A percentile compares a stretch with the other conserved stretches of the same genome.
These are phyloP conservation scores for Thuja plicata DNA, from an alignment of 83 land plant genomes.

Conservation along the genomic window DNA sequence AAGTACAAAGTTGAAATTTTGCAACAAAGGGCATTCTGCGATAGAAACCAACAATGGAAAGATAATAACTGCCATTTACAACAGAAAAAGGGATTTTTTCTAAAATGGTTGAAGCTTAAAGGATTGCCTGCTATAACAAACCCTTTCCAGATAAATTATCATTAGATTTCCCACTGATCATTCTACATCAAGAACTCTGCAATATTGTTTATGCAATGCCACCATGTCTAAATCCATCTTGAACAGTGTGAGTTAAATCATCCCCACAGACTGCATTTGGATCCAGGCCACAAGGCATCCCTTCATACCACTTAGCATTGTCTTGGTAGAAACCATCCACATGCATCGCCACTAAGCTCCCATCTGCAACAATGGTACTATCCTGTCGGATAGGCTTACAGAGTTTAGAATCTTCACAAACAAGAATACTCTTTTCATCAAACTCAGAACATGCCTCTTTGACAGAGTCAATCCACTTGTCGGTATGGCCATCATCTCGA, in stretches of 20 bases:
- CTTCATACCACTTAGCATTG: conserved; percentile 75
- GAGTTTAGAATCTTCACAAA: conserved; percentile 51
- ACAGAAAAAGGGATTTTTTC: background rate
- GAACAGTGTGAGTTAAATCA: conserved; percentile 28
- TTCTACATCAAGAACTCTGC: background rate
- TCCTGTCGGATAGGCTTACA: conserved; percentile 62
- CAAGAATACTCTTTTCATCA: conserved; percentile 63
- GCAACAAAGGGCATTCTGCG: background rate
- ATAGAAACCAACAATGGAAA: background rate
- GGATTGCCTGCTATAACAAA: background rate
- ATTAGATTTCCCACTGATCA: background rate
- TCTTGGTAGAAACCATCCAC: conserved; percentile 73
- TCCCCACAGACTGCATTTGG: conserved; percentile 56
- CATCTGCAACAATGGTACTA: conserved; percentile 40
- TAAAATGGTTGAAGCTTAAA: background rate
- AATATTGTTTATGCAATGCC: conserved; percentile 39
- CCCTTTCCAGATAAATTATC: background rate
- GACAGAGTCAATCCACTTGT: conserved; percentile 47
- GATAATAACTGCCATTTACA: background rate
- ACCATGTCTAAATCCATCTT: conserved; percentile 45
- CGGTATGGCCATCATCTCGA: conserved; percentile 41
- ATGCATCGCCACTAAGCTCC: conserved; percentile 58
- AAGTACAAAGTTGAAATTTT: background rate
- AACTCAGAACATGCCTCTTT: conserved; percentile 39
- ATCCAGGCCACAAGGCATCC: conserved; percentile 65